Percentiles rank a stretch among this genome's conserved stretches.
Conservation (phyloP, 306 rosid genomes). For the Trifolium fragiferum region DNA sequence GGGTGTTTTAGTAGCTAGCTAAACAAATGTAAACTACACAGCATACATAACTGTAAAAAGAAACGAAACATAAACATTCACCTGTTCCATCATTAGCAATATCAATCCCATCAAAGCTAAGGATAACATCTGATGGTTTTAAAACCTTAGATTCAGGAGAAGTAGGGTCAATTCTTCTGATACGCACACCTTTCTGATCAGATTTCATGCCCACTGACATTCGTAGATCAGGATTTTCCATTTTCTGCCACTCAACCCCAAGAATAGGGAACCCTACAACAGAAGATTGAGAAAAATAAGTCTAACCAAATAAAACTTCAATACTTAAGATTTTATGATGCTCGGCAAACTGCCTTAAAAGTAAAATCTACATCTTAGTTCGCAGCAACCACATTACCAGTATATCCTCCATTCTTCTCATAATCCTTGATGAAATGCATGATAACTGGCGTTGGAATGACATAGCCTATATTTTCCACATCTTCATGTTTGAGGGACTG, state of each 20-base stretch:
- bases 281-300: constrained; percentile 29
- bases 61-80: constrained; percentile 39
- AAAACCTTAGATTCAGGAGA: constrained; percentile 79
- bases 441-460: constrained; percentile 97
- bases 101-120: constrained; percentile 87
- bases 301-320: constrained; percentile 31
- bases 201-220: constrained; percentile 77
- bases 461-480: constrained; percentile 91
- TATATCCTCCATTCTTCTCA: constrained; percentile 85
- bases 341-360: constrained; percentile 31
- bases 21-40: constrained; percentile 35
- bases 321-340: not conserved
- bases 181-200: constrained; percentile 96
- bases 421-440: constrained; percentile 90
- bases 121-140: constrained; percentile 94
- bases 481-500: constrained; percentile 97
- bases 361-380: constrained; percentile 36
- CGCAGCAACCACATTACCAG: constrained; percentile 58
- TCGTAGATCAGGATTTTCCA: constrained; percentile 97
- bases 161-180: constrained; percentile 93
- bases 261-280: constrained; percentile 88
- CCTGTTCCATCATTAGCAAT: constrained; percentile 99
- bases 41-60: not conserved
- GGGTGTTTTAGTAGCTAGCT: constrained; percentile 25
- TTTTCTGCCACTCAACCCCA: constrained; percentile 98